These are phyloP conservation scores for Brettanomyces nanus DNA, from an alignment of 805 yeast species.

Conservation along the genomic window DNA sequence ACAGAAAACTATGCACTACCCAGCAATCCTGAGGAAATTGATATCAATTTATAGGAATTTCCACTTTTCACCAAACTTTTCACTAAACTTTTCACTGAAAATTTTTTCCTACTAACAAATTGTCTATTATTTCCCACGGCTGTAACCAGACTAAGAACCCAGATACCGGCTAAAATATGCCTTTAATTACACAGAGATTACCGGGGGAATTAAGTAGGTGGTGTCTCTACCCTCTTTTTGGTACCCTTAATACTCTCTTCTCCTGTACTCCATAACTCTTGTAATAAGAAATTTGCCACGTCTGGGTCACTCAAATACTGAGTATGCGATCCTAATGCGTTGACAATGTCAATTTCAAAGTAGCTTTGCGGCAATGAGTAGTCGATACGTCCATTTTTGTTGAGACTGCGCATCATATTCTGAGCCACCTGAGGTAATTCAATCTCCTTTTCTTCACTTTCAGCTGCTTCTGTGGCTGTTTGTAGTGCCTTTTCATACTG, in stretches of 20 bases:
- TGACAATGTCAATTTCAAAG: conserved; percentile 69
- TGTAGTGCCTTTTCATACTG: conserved; percentile 5
- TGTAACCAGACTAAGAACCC: too few species aligned
- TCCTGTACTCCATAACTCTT: conserved; percentile 35
- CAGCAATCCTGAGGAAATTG: neutral
- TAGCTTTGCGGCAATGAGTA: conserved; percentile 70
- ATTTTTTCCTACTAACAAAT: too few species aligned
- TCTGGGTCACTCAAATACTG: conserved; percentile 83
- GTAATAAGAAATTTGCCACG: conserved; percentile 69
- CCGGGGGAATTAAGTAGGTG: too few species aligned
- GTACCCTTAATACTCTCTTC: conserved; percentile 1
- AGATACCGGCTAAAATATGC: too few species aligned
- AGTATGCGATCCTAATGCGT: conserved; percentile 83
- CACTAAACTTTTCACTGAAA: too few species aligned
- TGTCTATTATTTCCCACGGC: too few species aligned
- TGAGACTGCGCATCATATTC: conserved; percentile 37
- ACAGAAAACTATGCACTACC: neutral
- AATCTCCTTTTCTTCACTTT: conserved; percentile 6
- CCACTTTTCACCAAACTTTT: too few species aligned
- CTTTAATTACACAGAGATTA: too few species aligned
- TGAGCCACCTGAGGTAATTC: conserved; percentile 24
- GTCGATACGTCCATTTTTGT: conserved; percentile 74
- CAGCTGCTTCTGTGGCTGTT: neutral
- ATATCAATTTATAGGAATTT: neutral
- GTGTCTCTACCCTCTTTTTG: neutral